Conservation (phyloP, 192 early-diverging fungal genomes). For the Neocallimastix lanati region DNA sequence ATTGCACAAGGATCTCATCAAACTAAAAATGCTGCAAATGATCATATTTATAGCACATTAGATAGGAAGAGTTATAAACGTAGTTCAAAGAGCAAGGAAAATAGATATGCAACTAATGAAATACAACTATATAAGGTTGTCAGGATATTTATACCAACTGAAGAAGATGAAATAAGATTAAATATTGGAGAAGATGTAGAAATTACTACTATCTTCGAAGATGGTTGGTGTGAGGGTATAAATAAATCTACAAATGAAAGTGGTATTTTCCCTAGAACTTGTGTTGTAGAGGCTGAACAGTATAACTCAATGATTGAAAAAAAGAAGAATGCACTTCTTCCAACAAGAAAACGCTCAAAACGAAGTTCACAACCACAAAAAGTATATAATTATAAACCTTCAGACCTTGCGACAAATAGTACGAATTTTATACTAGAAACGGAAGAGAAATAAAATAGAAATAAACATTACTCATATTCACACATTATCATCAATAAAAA, state of each 20-base stretch:
- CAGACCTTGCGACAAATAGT: too few species aligned
- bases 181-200: background rate
- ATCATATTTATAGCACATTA: background rate
- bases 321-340: background rate
- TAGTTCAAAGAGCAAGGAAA: background rate
- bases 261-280: background rate
- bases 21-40: background rate
- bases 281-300: background rate
- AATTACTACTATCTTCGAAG: background rate
- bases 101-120: background rate
- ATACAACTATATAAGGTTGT: background rate
- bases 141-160: background rate
- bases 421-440: too few species aligned
- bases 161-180: background rate
- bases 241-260: background rate
- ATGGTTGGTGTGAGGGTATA: background rate
- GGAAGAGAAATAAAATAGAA: too few species aligned
- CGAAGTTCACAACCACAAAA: background rate
- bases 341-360: background rate
- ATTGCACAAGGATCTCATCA: background rate
- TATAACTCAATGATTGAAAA: background rate
- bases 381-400: too few species aligned
- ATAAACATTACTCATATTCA: too few species aligned
- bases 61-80: background rate
- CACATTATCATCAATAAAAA: too few species aligned